A percentile compares a stretch with the other conserved stretches of the same genome.
Evolutionary conservation across 805 yeast species (phyloP).

Genomic region (Sugiyamaella lignohabitans): DNA sequence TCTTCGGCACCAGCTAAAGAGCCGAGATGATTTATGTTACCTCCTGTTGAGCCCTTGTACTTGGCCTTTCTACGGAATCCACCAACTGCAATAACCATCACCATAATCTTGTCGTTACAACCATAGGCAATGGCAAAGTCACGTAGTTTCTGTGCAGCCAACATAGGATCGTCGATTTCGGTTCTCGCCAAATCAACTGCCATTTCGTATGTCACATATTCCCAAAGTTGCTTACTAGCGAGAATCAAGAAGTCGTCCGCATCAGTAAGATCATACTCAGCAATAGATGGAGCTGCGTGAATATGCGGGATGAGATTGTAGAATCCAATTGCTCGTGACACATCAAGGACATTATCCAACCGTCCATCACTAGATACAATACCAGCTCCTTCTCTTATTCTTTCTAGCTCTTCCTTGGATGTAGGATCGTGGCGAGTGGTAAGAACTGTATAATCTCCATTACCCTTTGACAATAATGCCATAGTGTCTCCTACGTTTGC

Average conservation of each 20-base stretch:
- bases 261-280: conserved; percentile 51
- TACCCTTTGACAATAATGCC: conserved; percentile 69
- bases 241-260: conserved; percentile 80
- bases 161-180: conserved; percentile 68
- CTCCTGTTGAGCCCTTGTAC: conserved; percentile 2
- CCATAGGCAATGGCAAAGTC: conserved; percentile 95
- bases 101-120: conserved; percentile 68
- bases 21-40: conserved; percentile 10
- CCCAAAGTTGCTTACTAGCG: conserved; percentile 84
- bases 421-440: conserved; percentile 84
- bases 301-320: conserved; percentile 80
- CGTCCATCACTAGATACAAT: conserved; percentile 79
- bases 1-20: conserved; percentile 23
- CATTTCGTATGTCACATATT: conserved; percentile 67
- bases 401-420: conserved; percentile 51
- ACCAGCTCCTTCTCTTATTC: conserved; percentile 89
- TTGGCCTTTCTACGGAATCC: conserved; percentile 14
- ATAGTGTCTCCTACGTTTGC: conserved; percentile 91
- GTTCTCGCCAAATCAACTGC: conserved; percentile 88
- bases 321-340: conserved; percentile 90
- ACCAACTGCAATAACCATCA: conserved; percentile 64
- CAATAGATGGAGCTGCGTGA: conserved; percentile 78
- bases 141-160: conserved; percentile 87
- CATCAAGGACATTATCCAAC: conserved; percentile 72
- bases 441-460: conserved; percentile 71